Base-by-base conservation (phyloP, 1,284 basidiomycete species). In the Chondrostereum purpureum region DNA sequence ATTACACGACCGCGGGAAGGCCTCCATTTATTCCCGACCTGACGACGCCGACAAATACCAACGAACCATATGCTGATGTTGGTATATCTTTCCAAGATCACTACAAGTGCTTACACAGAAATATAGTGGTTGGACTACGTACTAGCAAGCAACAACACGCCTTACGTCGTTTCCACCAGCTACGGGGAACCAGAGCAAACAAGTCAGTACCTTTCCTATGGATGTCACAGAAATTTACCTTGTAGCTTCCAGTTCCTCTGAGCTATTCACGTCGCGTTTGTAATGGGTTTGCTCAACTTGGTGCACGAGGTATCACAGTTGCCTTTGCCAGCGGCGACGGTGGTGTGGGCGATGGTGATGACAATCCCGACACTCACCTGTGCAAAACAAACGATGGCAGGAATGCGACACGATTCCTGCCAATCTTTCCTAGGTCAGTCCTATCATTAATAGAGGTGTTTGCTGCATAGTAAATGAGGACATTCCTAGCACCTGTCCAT, bases 41-140 rank as follows among this genome's bases (percentile, higher is more conserved):
- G 3, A 53, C 53, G 19, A 76, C 67, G 6, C 64, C 69, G 1
- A 67, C 63, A 12, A 70, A 77, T 55, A 73, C 70, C 23, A 79
- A 78, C 56, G 68, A 58, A 49, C 67, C 61, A 1, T 62, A 63
- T 34, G 13, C 20, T 23, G 35, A 48, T 35, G 33, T 43, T n/a
- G 11, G 33, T 37, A 45, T 22, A 42, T 33, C 19, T 39, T 13
- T 16, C 8, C 21, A 41, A 6, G 6, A 10, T 38, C 3, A 12
- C 31, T 4, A 46, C 31, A 16, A 19, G 50, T 47, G 43, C 27
- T 31, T n/a, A 31, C n/a, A n/a, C 8, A 8, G 27, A n/a, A n/a
- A 31, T 31, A 31, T 31, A 51, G 50, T 52, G 50, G 50, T 43
- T 52, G 16, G 43, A 52, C 16, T 52, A 46, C 22, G 40, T 52